These are phyloP conservation scores for Arachnopeziza araneosa DNA, from an alignment of 2,329 filamentous ascomycete species.

Conservation along the genomic window DNA sequence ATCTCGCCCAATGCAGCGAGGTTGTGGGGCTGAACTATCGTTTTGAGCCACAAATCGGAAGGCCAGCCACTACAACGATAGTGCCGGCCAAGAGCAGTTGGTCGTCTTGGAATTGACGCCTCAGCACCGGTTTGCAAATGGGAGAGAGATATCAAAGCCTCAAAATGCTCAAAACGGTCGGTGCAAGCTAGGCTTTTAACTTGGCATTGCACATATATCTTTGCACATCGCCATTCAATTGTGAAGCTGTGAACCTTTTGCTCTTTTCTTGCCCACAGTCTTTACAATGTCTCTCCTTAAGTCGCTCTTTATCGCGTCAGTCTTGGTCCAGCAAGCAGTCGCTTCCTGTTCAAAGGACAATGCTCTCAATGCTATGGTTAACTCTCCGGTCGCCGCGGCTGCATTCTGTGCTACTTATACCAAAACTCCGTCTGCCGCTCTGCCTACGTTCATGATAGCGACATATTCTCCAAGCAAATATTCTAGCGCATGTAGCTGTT, in stretches of 20 bases:
- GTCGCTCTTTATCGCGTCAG: background rate
- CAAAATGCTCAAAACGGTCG: background rate
- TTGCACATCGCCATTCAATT: background rate
- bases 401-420: background rate
- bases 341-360: background rate
- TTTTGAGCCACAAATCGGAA: background rate
- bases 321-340: background rate
- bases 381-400: background rate
- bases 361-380: background rate
- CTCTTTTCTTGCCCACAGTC: background rate
- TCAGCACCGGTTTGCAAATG: background rate
- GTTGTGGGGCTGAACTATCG: background rate
- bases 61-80: background rate
- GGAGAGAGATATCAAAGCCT: background rate
- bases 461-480: background rate
- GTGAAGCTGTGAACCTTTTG: background rate
- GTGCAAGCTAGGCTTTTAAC: background rate
- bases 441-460: background rate
- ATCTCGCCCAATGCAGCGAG: background rate
- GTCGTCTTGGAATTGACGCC: background rate
- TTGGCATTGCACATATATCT: background rate
- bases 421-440: background rate
- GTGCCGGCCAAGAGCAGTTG: background rate
- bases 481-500: background rate
- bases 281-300: background rate